Base-by-base conservation (phyloP, 2,329 filamentous ascomycete genomes). In the Arachnopeziza araneosa region DNA sequence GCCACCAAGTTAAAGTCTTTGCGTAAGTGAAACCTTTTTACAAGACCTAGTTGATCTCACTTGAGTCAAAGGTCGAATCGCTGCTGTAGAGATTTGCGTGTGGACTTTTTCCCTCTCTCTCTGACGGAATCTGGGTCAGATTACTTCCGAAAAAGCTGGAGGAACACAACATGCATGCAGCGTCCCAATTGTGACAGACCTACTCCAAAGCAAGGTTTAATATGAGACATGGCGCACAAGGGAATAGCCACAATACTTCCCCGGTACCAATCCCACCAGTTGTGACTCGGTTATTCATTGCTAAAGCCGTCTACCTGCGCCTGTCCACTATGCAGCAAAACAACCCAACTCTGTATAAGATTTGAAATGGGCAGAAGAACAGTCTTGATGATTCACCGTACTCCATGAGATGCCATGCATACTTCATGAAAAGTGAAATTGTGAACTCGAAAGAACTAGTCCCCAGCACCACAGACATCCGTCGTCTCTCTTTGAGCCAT, bases 261-360 rank as follows among this genome's bases (percentile, higher is more conserved):
- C 12, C 17, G 36, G 5, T 44, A 12, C 10, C 17, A 44, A 14
- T 14, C 10, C 36, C 36, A 44, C 36, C 17, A 7, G 36, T 57
- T 60, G 50, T 56, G 50, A 23, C 54, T 51, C 56, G 49, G 44
- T 58, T 12, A 54, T 54, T 63, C 63, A 63, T 65, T 60, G 60
- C 60, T 62, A 61, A 65, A 60, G 52, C 32, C 52, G 49, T 63
- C 61, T 60, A 59, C 57, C 58, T 61, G 59, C 51, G 22, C 58
- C 19, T 49, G 32, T 44, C 5, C 17, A 44, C 26, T 44, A 44
- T 12, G 36, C 12, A 44, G 17, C 36, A 44, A 44, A 19, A 12
- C 36, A 44, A 44, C 36, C 17, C 36, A 5, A 44, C 2, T 7
- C 36, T 44, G 2, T 12, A 19, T 44, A 44, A 44, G 4, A 44